Percentiles rank a stretch among this genome's conserved stretches.
Evolutionary conservation across 805 yeast genomes (phyloP).

Genomic region (Deakozyma indianensis): DNA sequence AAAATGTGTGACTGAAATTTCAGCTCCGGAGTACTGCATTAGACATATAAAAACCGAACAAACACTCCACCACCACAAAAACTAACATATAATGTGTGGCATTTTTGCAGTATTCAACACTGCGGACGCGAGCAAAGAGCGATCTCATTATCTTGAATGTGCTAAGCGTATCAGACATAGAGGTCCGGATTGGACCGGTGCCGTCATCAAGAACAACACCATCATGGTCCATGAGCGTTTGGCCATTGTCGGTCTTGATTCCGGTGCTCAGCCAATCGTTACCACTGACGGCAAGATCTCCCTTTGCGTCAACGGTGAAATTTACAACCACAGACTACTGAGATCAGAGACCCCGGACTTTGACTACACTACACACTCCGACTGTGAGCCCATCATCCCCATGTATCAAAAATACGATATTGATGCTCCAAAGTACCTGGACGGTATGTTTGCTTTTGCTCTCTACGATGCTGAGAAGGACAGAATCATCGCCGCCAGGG

Average conservation of each 20-base stretch:
- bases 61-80: too few relatives aligned
- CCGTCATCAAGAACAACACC: conserved; percentile 61
- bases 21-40: too few relatives aligned
- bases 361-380: conserved; percentile 71
- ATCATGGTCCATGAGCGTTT: conserved; percentile 89
- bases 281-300: conserved; percentile 59
- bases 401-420: conserved; percentile 71
- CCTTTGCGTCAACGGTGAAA: conserved; percentile 93
- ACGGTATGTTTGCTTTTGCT: conserved; percentile 97
- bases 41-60: too few relatives aligned
- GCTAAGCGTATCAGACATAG: conserved; percentile 92
- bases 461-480: conserved; percentile 73
- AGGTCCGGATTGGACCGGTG: conserved; percentile 99
- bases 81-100: conserved; percentile 65
- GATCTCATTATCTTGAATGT: conserved; percentile 76
- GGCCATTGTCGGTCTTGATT: conserved; percentile 91
- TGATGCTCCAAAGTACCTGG: conserved; percentile 85
- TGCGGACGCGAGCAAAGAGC: conserved; percentile 65
- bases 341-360: conserved; percentile 66
- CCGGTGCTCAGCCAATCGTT: conserved; percentile 96
- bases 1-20: too few relatives aligned
- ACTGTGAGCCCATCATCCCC: conserved; percentile 97
- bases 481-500: conserved; percentile 92
- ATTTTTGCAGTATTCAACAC: conserved; percentile 86
- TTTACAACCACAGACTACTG: conserved; percentile 87